Base-by-base conservation (phyloP, 2,329 filamentous ascomycete species). In the Ceratocystis eucalypticola region DNA sequence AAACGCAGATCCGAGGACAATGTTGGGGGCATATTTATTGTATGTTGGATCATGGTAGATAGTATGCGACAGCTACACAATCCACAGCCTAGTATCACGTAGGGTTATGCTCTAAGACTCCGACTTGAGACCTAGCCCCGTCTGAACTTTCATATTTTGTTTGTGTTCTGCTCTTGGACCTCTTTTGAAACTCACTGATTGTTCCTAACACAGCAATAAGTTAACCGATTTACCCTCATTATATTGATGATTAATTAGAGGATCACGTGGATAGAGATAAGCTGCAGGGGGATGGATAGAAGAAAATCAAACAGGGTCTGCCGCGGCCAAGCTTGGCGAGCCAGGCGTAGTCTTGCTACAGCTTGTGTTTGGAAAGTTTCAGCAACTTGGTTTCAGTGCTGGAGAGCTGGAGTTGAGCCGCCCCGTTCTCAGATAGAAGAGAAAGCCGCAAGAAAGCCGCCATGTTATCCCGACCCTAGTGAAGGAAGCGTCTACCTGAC, bases 351-450 rank as follows among this genome's bases (percentile, higher is more conserved):
- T 25, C 7, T 25, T 53, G 48, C 48, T 53, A 53, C 48, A 25
- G 48, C 22, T 53, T 22, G n/a, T 53, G 48, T 53, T 53, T 25
- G 20, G n/a, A 53, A 53, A 53, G 48, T 53, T 53, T 53, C 20
- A 53, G 48, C 20, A 53, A n/a, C 48, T 25, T 10, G 7, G 48
- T 53, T 25, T 53, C 48, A 25, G 48, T 53, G 20, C 25, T 53
- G 3, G 48, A 41, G 12, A 41, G 10, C 37, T 41, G 37, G 10
- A 41, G 37, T 20, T 25, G 48, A 53, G 7, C 48, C 20, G 48
- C 48, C 48, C 12, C 12, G 10, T 8, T 12, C 37, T 41, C 37
- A 15, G 37, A 12, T 41, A 41, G 3, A 37, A 8, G 8, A 37
- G n/a, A 20, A 22, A 25, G 46, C 46, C 46, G 17, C 48, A 20